A percentile compares a stretch with the other conserved stretches of the same genome.
phyloP scores from a whole-genome alignment of 2,329 filamentous ascomycete genomes.

The Neofusicoccum cordaticola region DNA sequence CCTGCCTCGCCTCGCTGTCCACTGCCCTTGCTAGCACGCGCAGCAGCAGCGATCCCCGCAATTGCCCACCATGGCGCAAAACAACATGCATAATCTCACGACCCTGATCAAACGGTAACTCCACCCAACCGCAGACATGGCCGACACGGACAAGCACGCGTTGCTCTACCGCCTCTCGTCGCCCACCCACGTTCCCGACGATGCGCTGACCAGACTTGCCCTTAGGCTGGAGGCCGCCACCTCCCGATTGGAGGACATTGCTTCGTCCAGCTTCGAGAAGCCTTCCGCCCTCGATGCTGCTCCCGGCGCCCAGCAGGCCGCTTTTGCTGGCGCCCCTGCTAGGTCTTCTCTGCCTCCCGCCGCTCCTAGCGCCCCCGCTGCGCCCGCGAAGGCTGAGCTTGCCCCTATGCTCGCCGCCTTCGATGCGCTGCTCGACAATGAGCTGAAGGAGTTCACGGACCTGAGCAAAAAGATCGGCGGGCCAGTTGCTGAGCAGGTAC shows the following conservation, averaged over 20 bases:
- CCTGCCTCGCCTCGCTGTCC: constrained; percentile 22
- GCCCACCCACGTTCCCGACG: constrained; percentile 29
- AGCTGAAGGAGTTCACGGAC: constrained; percentile 75
- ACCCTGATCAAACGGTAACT: constrained; percentile 96
- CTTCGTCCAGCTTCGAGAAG: constrained; percentile 65
- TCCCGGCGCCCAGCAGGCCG: constrained; percentile 36
- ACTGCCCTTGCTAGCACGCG: constrained; percentile 18
- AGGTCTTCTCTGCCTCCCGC: constrained; percentile 26
- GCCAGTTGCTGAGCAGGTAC: constrained; percentile 75
- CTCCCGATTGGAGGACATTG: constrained; percentile 93
- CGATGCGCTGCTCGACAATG: constrained; percentile 69
- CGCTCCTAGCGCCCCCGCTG: constrained; percentile 26
- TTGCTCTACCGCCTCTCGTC: constrained; percentile 21
- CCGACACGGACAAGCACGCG: constrained; percentile 18
- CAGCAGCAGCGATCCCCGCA: constrained; percentile 22
- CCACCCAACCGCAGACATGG: constrained; percentile 21
- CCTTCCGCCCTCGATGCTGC: constrained; percentile 42
- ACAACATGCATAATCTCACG: constrained; percentile 92
- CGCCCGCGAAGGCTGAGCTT: constrained; percentile 27
- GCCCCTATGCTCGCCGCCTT: constrained; percentile 79
- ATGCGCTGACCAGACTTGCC: constrained; percentile 49
- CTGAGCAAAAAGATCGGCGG: constrained; percentile 76
- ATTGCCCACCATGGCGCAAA: constrained; percentile 62
- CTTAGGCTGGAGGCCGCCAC: constrained; percentile 93
- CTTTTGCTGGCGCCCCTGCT: constrained; percentile 23